Conservation (phyloP, 805 yeast genomes). For the Hanseniaspora nectarophila region DNA sequence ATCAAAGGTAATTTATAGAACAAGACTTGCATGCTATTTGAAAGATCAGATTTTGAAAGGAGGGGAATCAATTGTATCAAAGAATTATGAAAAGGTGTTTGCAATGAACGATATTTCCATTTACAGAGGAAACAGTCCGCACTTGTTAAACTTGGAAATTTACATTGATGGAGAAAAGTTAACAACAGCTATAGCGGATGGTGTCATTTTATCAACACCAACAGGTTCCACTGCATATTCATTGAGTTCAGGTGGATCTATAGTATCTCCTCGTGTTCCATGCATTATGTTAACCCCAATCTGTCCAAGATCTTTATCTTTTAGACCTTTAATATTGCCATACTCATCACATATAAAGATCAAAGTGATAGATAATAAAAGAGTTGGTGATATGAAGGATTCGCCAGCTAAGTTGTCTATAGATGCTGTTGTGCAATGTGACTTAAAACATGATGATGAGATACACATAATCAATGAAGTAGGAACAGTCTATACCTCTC, state of each 20-base stretch:
- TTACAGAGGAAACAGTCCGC: slow-evolving; percentile 82
- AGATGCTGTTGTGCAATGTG: slow-evolving; percentile 72
- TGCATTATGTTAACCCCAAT: slow-evolving; percentile 78
- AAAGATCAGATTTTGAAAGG: slow-evolving; percentile 18
- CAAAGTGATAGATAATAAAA: slow-evolving; percentile 33
- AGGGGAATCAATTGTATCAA: slow-evolving; percentile 12
- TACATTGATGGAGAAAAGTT: slow-evolving; percentile 70
- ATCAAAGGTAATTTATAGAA: slow-evolving; percentile 62
- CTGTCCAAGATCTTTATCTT: slow-evolving; percentile 83
- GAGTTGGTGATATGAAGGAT: slow-evolving; percentile 23
- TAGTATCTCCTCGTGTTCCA: slow-evolving; percentile 78
- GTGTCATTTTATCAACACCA: slow-evolving; percentile 74
- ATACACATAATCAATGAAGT: slow-evolving; percentile 58
- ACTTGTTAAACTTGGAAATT: slow-evolving; percentile 72
- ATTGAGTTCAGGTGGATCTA: slow-evolving; percentile 80
- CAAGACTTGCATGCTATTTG: slow-evolving; percentile 67
- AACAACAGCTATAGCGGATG: slow-evolving; percentile 88
- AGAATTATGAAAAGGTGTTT: slow-evolving; percentile 36
- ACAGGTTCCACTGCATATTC: slow-evolving; percentile 95
- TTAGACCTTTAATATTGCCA: slow-evolving; percentile 78
- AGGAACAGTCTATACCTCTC: slow-evolving; percentile 47
- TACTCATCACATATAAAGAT: slow-evolving; percentile 61
- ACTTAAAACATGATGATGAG: slow-evolving; percentile 63
- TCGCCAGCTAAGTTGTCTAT: slow-evolving; percentile 43
- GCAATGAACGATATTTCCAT: slow-evolving; percentile 89